Evolutionary conservation across 192 early-diverging fungal species (phyloP).

Genomic region (Linderina pennispora): DNA sequence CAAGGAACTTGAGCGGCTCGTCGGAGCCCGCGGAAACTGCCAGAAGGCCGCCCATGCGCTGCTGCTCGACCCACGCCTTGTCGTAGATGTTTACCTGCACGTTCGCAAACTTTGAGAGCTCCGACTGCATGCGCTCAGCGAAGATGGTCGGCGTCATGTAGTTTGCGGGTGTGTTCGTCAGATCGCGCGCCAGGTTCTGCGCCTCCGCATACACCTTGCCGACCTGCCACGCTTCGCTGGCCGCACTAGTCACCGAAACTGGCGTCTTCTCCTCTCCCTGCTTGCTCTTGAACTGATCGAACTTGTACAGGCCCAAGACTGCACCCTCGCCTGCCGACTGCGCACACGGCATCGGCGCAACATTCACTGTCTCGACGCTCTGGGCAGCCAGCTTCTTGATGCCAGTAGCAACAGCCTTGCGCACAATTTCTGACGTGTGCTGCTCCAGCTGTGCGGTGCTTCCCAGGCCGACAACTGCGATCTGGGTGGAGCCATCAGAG

Average conservation of each 20-base stretch:
- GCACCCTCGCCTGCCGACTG: slow-evolving; percentile 74
- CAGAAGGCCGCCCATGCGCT: slow-evolving; percentile 83
- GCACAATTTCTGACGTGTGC: slow-evolving; percentile 49
- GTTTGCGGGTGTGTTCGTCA: slow-evolving; percentile 86
- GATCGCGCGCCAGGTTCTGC: slow-evolving; percentile 79
- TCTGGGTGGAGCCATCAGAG: slow-evolving; percentile 45
- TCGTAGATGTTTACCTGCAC: slow-evolving; percentile 64
- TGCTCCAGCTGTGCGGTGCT: slow-evolving; percentile 6
- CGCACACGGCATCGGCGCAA: slow-evolving; percentile 54
- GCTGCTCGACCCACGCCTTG: slow-evolving; percentile 62
- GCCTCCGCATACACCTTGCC: slow-evolving; percentile 64
- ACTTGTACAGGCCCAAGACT: slow-evolving; percentile 59
- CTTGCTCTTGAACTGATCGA: slow-evolving; percentile 59
- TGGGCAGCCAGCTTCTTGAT: slow-evolving; percentile 57
- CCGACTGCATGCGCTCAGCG: slow-evolving; percentile 50
- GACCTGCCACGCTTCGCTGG: slow-evolving; percentile 34
- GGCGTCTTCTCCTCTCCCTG: slow-evolving; percentile 17
- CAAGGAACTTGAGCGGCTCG: slow-evolving; percentile 78
- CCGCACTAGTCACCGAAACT: slow-evolving; percentile 5
- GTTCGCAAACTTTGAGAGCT: slow-evolving; percentile 45
- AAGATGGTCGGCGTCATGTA: slow-evolving; percentile 85
- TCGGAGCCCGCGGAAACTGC: slow-evolving; percentile 71
- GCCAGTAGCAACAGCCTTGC: slow-evolving; percentile 63
- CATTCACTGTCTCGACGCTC: slow-evolving; percentile 47
- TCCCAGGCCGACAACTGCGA: slow-evolving; percentile 63